Conservation (phyloP, 768 basidiomycete species). For the Phylloporus arenicola region DNA sequence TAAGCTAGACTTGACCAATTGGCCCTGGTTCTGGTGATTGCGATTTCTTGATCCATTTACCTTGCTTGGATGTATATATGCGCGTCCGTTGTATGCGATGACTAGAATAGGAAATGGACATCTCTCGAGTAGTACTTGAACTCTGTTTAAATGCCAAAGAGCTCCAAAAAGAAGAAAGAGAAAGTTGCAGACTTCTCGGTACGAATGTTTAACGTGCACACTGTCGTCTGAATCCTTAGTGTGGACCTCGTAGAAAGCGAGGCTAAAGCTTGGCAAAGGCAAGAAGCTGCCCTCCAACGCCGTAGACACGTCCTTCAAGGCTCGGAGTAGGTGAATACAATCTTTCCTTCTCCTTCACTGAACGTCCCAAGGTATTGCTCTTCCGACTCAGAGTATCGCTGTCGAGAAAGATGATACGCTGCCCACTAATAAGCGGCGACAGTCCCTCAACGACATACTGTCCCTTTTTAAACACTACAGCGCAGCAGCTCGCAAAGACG, state of each 20-base stretch:
- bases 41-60: background rate
- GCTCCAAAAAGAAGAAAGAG: slow-evolving; percentile 79
- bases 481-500: slow-evolving; percentile 70
- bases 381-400: slow-evolving; percentile 79
- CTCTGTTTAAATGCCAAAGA: slow-evolving; percentile 65
- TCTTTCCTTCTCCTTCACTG: slow-evolving; percentile 3
- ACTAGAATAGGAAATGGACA: slow-evolving; percentile 8
- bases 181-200: slow-evolving; percentile 87
- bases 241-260: slow-evolving; percentile 68
- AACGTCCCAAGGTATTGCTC: slow-evolving; percentile 64
- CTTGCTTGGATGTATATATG: slow-evolving; percentile 6
- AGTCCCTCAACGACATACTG: slow-evolving; percentile 72
- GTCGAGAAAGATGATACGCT: slow-evolving; percentile 46
- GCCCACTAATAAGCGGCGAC: slow-evolving; percentile 72
- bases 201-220: slow-evolving; percentile 10
- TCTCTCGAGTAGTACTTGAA: background rate
- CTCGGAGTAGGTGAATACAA: slow-evolving; percentile 61
- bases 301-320: slow-evolving; percentile 94
- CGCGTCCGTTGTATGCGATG: too few species aligned
- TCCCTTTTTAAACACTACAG: slow-evolving; percentile 82
- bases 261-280: slow-evolving; percentile 93
- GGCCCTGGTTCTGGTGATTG: slow-evolving; percentile 31
- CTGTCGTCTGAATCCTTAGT: background rate
- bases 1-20: slow-evolving; percentile 74
- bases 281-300: slow-evolving; percentile 79